These are phyloP conservation scores for Stramenopiles sp. DNA, from an alignment of 352 stramenopile species.

Conservation along the genomic window DNA sequence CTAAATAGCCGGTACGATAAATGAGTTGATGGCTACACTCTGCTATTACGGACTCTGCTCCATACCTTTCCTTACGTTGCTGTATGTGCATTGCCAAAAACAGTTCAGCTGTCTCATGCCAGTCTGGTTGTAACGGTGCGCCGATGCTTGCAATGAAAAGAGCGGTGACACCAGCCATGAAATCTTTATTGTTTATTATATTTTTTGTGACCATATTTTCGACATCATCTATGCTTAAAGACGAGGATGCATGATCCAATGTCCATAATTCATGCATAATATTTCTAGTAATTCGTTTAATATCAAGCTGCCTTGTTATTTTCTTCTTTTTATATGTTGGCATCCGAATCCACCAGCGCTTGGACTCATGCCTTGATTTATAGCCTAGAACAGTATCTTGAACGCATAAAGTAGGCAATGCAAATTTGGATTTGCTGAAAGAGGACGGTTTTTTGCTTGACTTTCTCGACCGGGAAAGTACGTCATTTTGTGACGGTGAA, in stretches of 20 bases:
- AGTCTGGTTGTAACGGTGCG: neutral
- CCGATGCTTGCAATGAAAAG: neutral
- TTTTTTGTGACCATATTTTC: neutral
- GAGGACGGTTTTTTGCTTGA: too few relatives aligned
- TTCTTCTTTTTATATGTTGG: neutral
- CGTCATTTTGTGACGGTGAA: too few relatives aligned
- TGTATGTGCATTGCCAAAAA: neutral
- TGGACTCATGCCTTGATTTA: neutral
- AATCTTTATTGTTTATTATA: neutral
- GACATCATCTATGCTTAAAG: neutral
- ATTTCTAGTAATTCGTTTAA: neutral
- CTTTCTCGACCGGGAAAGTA: too few relatives aligned
- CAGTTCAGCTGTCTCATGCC: neutral
- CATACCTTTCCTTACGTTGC: neutral
- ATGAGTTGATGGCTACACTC: neutral
- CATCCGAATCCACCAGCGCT: neutral
- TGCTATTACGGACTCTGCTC: neutral
- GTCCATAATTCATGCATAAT: neutral
- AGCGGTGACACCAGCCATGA: neutral
- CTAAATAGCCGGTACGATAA: neutral
- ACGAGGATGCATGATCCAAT: neutral
- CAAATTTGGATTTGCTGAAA: too few relatives aligned
- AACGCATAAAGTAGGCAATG: neutral
- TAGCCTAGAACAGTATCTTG: neutral
- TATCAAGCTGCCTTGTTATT: neutral